Conservation (phyloP, 306 rosid genomes). For the Quercus ilex region DNA sequence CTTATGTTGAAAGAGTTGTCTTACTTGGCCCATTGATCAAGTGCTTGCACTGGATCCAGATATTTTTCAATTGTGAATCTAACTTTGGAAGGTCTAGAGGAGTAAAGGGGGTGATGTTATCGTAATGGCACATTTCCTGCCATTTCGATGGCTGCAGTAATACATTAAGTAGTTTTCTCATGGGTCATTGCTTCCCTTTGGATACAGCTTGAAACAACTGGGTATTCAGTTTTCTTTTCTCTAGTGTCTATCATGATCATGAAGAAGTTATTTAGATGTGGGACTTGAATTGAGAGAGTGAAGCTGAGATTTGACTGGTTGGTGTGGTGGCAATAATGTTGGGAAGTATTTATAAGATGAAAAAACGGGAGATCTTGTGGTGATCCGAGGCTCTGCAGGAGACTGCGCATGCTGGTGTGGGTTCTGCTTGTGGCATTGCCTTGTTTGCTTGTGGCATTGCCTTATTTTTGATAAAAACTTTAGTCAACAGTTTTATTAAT, state of each 20-base stretch:
- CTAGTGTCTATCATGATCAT: too few relatives aligned
- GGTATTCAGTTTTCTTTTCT: too few relatives aligned
- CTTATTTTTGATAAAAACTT: neutral
- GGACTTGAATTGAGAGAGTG: too few relatives aligned
- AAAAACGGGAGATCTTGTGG: conserved; percentile 2
- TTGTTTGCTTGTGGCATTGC: too few relatives aligned
- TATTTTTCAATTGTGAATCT: neutral
- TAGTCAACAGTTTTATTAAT: neutral
- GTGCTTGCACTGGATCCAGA: neutral
- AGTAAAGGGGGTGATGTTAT: too few relatives aligned
- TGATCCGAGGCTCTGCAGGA: neutral
- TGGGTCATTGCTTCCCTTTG: too few relatives aligned
- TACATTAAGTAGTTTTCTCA: neutral
- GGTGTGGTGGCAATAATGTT: neutral
- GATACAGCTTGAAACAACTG: too few relatives aligned
- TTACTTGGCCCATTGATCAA: too few relatives aligned
- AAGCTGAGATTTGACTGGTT: neutral
- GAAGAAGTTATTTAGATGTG: too few relatives aligned
- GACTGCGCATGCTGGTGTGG: conserved; percentile 14
- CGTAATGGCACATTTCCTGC: too few relatives aligned
- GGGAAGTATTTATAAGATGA: neutral
- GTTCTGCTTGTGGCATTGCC: neutral
- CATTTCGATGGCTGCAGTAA: neutral
- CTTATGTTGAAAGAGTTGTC: neutral
- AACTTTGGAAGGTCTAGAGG: neutral